phyloP scores from a whole-genome alignment of 352 stramenopile genomes.

The Phytophthora hibernalis region DNA sequence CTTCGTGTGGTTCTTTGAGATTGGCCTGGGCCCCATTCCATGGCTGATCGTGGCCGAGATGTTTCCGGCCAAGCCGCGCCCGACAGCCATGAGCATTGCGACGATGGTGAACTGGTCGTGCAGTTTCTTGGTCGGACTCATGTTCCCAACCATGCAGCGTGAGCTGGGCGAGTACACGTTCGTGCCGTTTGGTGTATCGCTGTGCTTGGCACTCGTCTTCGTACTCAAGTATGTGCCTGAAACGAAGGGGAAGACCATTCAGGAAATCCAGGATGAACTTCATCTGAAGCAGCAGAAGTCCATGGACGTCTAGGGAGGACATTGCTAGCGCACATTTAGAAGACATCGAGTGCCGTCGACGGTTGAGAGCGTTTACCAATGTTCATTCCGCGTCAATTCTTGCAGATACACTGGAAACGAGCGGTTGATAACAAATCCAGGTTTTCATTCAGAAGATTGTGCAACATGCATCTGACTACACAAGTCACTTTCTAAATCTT shows the following conservation, averaged over 20 bases:
- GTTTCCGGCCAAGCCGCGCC: conserved; percentile 94
- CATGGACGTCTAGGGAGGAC: conserved; percentile 30
- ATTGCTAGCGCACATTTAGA: conserved; percentile 15
- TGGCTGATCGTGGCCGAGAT: conserved; percentile 98
- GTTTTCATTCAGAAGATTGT: conserved; percentile 2
- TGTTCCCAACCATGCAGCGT: conserved; percentile 93
- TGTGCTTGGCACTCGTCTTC: conserved; percentile 86
- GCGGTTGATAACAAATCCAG: neutral
- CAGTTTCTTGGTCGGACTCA: conserved; percentile 95
- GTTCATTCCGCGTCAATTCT: neutral
- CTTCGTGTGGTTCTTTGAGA: conserved; percentile 82
- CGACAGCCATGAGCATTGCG: conserved; percentile 90
- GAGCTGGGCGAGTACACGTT: conserved; percentile 90
- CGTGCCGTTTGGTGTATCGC: conserved; percentile 86
- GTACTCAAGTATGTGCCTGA: conserved; percentile 89
- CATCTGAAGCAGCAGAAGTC: conserved; percentile 39
- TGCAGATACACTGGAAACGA: too few relatives aligned
- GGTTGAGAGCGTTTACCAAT: neutral
- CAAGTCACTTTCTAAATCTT: conserved; percentile 53
- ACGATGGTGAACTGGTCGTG: conserved; percentile 96
- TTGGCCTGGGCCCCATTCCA: conserved; percentile 91
- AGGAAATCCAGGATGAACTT: conserved; percentile 76
- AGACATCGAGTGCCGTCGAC: conserved; percentile 6
- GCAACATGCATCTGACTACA: conserved; percentile 42
- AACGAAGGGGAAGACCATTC: conserved; percentile 88